Base-by-base conservation (phyloP, 495 filamentous ascomycete species). In the Collariella sp. region DNA sequence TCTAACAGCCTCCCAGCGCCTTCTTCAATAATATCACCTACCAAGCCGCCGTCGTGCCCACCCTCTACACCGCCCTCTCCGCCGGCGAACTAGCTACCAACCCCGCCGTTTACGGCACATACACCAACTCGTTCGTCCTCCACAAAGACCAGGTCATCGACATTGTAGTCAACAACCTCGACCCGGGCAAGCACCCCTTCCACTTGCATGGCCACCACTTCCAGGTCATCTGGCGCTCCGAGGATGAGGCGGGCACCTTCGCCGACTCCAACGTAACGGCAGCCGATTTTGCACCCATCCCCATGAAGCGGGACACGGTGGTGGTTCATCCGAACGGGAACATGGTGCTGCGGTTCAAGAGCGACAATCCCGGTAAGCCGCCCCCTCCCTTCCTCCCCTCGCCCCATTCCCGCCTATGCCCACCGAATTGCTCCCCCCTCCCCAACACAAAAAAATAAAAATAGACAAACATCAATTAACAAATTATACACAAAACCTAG, bases 191-290 rank as follows among this genome's bases (percentile, higher is more conserved):
- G 10, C 89, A 95, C 65, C 89, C 89, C 0, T 93, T 93, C 77
- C 88, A 95, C 72, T 73, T 94, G 2, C 89, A 95, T 76, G 89
- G 89, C 13, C 89, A 93, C 69, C 70, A 78, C 52, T 93, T 91
- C 72, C 88, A 93, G 62, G 72, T 83, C 3, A 52, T 78, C 16
- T 67, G 68, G 46, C 73, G 76, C 31, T 75, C 75, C 5, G 70
- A 58, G 0, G 64, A 72, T 36, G 66, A 74, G 7, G 72, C 67
- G 2, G 76, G 75, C 12, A 65, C 62, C 1, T 79, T 72, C 41
- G 66, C 68, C 33, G 65, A 69, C 6, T 65, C 79, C 7, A 76
- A 76, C 16, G 47, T 69, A 7, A 62, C 66, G 13, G 70, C 72
- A 7, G 67, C 61, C 10, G 76, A 77, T 33, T 74, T 65, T 43